A percentile compares a stretch with the other conserved stretches of the same genome.
Conservation (phyloP, 768 basidiomycete species). For the Kondoa malvinella region DNA sequence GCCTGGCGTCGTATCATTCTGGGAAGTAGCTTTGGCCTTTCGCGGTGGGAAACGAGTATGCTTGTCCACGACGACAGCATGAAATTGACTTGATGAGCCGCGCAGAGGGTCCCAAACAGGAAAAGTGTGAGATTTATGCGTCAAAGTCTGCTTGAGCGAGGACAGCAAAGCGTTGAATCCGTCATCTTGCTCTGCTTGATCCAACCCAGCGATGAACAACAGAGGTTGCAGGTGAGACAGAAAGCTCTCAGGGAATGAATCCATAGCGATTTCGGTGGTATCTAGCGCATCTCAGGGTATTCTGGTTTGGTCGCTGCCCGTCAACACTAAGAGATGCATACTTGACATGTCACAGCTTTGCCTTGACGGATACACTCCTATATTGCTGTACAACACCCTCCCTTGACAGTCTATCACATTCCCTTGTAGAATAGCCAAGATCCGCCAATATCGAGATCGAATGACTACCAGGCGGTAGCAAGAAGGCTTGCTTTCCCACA, state of each 20-base stretch:
- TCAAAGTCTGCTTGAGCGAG: conserved; percentile 54
- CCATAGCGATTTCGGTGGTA: conserved; percentile 40
- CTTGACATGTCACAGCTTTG: background rate
- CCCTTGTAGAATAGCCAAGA: background rate
- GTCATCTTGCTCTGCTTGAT: conserved; percentile 21
- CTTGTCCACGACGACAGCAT: conserved; percentile 71
- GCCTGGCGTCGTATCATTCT: conserved; percentile 35
- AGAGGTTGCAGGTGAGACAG: conserved; percentile 76
- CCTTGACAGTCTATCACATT: background rate
- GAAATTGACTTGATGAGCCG: conserved; percentile 40
- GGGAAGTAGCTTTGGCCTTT: conserved; percentile 43
- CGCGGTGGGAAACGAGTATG: conserved; percentile 71
- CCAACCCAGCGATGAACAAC: conserved; percentile 85
- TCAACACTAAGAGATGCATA: background rate
- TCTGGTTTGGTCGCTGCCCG: too few species aligned
- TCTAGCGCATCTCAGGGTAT: too few species aligned
- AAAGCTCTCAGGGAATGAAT: conserved; percentile 79
- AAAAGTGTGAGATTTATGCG: conserved; percentile 25
- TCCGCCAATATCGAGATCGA: background rate
- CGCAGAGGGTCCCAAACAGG: conserved; percentile 28
- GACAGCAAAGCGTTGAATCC: conserved; percentile 43
- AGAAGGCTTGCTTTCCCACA: background rate
- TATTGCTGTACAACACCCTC: background rate
- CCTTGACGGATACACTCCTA: background rate
- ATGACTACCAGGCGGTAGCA: background rate